These are phyloP conservation scores for Cyberlindnera maclurae DNA, from an alignment of 805 yeast species.

Conservation along the genomic window DNA sequence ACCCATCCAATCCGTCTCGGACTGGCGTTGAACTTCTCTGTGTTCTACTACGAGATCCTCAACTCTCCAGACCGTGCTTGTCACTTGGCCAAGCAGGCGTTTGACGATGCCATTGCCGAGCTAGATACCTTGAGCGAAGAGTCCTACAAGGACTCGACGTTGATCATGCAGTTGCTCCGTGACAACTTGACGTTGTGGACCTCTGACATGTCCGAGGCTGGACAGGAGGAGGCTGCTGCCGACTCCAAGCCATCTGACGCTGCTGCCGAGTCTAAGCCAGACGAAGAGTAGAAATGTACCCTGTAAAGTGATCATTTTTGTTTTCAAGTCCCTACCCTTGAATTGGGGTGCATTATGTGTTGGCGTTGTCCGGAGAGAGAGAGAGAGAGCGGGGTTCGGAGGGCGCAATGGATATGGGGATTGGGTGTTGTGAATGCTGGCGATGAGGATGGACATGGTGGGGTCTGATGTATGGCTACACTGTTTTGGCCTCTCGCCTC, in stretches of 20 bases:
- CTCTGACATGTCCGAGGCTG: constrained; percentile 82
- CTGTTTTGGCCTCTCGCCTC: too few species aligned
- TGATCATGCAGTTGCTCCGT: constrained; percentile 97
- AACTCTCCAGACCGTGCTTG: constrained; percentile 99
- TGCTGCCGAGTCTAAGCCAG: constrained; percentile 20
- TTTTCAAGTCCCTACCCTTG: too few species aligned
- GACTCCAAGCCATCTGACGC: constrained; percentile 25
- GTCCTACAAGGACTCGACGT: constrained; percentile 96
- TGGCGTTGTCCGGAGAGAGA: neutral
- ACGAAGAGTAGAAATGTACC: constrained; percentile 25
- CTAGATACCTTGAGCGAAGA: constrained; percentile 96
- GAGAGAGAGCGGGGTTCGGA: neutral
- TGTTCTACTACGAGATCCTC: constrained; percentile 95
- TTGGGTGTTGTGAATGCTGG: too few species aligned
- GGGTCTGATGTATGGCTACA: too few species aligned
- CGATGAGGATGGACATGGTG: too few species aligned
- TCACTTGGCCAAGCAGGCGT: constrained; percentile 97
- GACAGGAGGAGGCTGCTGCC: constrained; percentile 45
- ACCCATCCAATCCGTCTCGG: constrained; percentile 98
- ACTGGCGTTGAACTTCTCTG: constrained; percentile 95
- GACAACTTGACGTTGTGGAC: constrained; percentile 99
- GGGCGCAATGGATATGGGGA: too few species aligned
- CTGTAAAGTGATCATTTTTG: neutral
- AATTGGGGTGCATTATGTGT: neutral
- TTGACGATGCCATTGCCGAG: constrained; percentile 98